Conservation (phyloP, 768 basidiomycete species). For the Auricularia sp. region DNA sequence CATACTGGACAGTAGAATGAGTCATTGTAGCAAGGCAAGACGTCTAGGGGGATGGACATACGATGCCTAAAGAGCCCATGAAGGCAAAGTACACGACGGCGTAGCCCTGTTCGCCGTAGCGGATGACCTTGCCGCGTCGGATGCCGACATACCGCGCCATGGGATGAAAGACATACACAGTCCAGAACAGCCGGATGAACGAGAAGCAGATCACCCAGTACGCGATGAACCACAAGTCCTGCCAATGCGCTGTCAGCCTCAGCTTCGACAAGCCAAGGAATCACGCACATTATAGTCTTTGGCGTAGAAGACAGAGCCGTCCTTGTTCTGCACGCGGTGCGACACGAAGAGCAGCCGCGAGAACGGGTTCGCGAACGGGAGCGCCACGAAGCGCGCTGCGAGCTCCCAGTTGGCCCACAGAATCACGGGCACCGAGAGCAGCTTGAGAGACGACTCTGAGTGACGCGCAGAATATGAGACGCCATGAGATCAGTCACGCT, state of each 20-base stretch:
- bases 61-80: constrained; percentile 68
- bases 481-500: background rate
- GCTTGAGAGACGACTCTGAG: constrained; percentile 53
- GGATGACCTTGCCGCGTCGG: constrained; percentile 52
- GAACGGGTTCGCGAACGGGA: constrained; percentile 64
- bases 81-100: constrained; percentile 69
- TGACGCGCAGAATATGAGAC: background rate
- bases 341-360: constrained; percentile 62
- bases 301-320: constrained; percentile 29
- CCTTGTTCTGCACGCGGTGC: constrained; percentile 33
- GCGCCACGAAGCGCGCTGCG: constrained; percentile 29
- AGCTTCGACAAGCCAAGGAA: no score
- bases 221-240: constrained; percentile 66
- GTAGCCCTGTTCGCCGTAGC: constrained; percentile 91
- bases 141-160: constrained; percentile 66
- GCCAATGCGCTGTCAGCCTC: no score
- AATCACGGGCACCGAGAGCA: constrained; percentile 51
- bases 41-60: constrained; percentile 30
- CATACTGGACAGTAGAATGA: constrained; percentile 36
- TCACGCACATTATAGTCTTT: constrained; percentile 43
- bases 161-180: constrained; percentile 53
- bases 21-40: background rate
- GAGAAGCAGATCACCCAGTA: constrained; percentile 87
- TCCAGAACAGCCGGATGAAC: constrained; percentile 69
- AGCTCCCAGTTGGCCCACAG: constrained; percentile 60